Evolutionary conservation across 805 yeast genomes (phyloP), one percentile per base, ranked within the genome.

Genomic region (Wickerhamomyces queroliae): DNA sequence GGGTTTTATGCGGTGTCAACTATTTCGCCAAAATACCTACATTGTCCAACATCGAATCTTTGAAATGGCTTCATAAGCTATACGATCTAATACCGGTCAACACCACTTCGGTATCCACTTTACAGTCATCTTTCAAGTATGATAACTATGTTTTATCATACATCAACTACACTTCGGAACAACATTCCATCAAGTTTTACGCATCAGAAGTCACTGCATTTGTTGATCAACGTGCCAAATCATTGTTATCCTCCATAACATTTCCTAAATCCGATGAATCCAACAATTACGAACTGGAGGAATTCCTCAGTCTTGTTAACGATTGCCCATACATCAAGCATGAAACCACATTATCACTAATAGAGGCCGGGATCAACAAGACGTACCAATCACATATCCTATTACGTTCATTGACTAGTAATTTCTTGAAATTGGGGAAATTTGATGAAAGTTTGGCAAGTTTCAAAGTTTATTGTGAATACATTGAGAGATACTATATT

Each of bases 181-280:
- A 24, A 1, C 23, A 31, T n/a, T n/a, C 18, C 5, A 16, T 17
- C 18, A 9, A 18, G 7, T 23, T 30, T 15, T 12, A 25, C 18
- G 5, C 29, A 19, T 20, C 38, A 7, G 54, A 44, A 1, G 27
- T 47, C 2, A 34, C 40, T 9, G 9, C 33, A 7, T 52, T 42
- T 36, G 41, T 50, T 25, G 7, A 31, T 4, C n/a, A 20, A 12
- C 44, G 52, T 19, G 37, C 54, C 3, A 20, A 33, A 6, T 4
- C 22, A 0, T 39, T 61, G 2, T 32, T 67, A 16, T 38, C 53
- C 2, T 33, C 47, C 0, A 44, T 64, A 2, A 50, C 53, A 8
- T 76, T 75, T 44, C 81, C 81, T 0, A 58, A 53, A 23, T 76
- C 80, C 2, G 56, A 62, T 10, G 67, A 64, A 38, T 4, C 38